phyloP scores from a whole-genome alignment of 768 basidiomycete genomes.

The Naematelia encephala region DNA sequence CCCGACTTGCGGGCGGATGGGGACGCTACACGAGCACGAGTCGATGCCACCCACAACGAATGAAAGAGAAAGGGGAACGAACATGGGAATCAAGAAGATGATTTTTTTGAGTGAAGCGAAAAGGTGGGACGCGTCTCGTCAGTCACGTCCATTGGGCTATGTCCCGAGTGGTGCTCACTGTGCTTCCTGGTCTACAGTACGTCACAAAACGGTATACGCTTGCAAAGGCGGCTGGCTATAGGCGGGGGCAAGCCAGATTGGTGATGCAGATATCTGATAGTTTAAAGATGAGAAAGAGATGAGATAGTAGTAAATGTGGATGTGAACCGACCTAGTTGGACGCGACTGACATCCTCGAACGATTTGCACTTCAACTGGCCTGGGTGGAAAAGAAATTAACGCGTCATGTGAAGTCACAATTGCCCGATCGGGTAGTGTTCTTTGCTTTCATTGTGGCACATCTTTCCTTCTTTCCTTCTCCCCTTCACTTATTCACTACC shows the following conservation, averaged over 20 bases:
- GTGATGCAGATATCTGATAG: not conserved
- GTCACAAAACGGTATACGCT: too few relatives aligned
- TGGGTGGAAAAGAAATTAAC: too few relatives aligned
- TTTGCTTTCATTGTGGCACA: not conserved
- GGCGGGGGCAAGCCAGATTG: not conserved
- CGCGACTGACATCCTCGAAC: not conserved
- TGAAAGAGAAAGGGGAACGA: too few relatives aligned
- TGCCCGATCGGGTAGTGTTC: not conserved
- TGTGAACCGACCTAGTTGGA: not conserved
- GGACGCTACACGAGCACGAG: not conserved
- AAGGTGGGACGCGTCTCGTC: not conserved
- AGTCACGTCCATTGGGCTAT: not conserved
- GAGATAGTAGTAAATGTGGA: not conserved
- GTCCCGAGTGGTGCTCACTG: not conserved
- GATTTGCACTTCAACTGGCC: too few relatives aligned
- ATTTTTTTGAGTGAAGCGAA: not conserved
- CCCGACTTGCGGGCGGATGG: not conserved
- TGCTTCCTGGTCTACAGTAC: not conserved
- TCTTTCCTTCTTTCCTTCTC: not conserved
- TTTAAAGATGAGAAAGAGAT: not conserved
- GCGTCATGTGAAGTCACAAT: too few relatives aligned
- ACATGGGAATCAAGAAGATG: not conserved
- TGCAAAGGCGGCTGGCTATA: too few relatives aligned
- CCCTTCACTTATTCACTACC: not conserved
- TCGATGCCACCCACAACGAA: too few relatives aligned